Percentiles rank a stretch among this genome's conserved stretches.
Conservation (phyloP, 257 asterid species). For the Leonotis leonurus region DNA sequence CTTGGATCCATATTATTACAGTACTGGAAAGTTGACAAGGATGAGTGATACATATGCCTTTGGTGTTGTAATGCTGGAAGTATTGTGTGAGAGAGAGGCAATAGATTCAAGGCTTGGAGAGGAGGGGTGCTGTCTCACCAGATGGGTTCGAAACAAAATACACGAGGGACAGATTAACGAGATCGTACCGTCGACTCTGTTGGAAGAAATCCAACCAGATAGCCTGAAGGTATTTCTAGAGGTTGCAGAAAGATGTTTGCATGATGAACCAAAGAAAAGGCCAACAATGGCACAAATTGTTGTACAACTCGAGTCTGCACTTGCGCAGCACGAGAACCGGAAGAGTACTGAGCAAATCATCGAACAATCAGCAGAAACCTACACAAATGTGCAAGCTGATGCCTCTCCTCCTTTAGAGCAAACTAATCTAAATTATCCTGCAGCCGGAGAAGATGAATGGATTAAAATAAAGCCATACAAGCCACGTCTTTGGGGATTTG, state of each 20-base stretch:
- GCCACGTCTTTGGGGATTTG: slow-evolving; percentile 3
- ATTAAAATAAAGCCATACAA: neutral
- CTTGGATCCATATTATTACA: slow-evolving; percentile 42
- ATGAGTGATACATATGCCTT: slow-evolving; percentile 51
- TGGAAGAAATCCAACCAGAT: slow-evolving; percentile 17
- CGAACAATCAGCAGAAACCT: neutral
- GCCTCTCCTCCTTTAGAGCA: neutral
- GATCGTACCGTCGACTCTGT: slow-evolving; percentile 31
- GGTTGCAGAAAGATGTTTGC: slow-evolving; percentile 13
- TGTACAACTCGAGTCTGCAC: slow-evolving; percentile 35
- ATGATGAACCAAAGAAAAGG: slow-evolving; percentile 32
- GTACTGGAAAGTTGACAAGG: slow-evolving; percentile 34
- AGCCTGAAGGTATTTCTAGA: slow-evolving; percentile 8
- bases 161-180: slow-evolving; percentile 27
- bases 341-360: neutral
- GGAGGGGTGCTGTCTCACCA: slow-evolving; percentile 27
- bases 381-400: neutral
- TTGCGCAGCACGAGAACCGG: slow-evolving; percentile 28
- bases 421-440: neutral
- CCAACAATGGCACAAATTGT: slow-evolving; percentile 37
- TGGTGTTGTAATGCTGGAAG: slow-evolving; percentile 53
- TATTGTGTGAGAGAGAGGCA: slow-evolving; percentile 44
- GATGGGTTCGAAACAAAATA: slow-evolving; percentile 38
- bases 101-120: slow-evolving; percentile 22
- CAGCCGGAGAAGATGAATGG: neutral